Evolutionary conservation across 169 alveolate genomes (phyloP).

Genomic region (Eimeria sp.): DNA sequence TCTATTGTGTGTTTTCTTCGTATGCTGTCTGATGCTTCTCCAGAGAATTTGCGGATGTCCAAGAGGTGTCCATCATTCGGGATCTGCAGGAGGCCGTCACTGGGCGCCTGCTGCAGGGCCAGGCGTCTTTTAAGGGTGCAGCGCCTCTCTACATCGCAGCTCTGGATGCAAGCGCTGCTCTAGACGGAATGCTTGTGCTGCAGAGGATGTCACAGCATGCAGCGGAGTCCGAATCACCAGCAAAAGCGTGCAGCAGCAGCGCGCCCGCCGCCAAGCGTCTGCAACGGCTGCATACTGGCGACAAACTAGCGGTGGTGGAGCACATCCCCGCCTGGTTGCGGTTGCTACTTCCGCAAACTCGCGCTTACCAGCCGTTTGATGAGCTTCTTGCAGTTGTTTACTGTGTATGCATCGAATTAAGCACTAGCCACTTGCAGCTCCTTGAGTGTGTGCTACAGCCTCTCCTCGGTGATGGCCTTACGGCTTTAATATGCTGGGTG

Average conservation of each 20-base stretch:
- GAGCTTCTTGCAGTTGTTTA: slow-evolving; percentile 39
- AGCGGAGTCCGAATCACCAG: slow-evolving; percentile 10
- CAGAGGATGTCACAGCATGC: not conserved
- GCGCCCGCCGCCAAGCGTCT: slow-evolving; percentile 43
- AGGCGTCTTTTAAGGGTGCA: slow-evolving; percentile 44
- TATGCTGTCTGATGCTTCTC: not conserved
- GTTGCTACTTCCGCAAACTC: slow-evolving; percentile 12
- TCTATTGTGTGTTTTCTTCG: too few relatives aligned
- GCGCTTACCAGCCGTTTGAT: slow-evolving; percentile 70
- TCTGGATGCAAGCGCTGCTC: slow-evolving; percentile 72
- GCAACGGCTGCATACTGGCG: slow-evolving; percentile 28
- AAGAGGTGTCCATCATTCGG: slow-evolving; percentile 10
- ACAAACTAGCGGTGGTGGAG: slow-evolving; percentile 8
- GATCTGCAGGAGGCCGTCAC: slow-evolving; percentile 43
- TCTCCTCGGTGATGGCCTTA: not conserved
- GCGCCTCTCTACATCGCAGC: slow-evolving; percentile 63
- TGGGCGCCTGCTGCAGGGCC: slow-evolving; percentile 58
- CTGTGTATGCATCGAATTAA: slow-evolving; percentile 1
- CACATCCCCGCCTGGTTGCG: slow-evolving; percentile 68
- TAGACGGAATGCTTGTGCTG: slow-evolving; percentile 31
- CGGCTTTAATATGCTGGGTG: not conserved
- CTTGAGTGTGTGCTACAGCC: not conserved
- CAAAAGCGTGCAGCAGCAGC: not conserved
- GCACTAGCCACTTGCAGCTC: not conserved
- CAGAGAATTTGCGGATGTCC: slow-evolving; percentile 49